Evolutionary conservation across 805 yeast genomes (phyloP), one percentile per base, ranked within the genome.

Genomic region (Metschnikowia koreensis): DNA sequence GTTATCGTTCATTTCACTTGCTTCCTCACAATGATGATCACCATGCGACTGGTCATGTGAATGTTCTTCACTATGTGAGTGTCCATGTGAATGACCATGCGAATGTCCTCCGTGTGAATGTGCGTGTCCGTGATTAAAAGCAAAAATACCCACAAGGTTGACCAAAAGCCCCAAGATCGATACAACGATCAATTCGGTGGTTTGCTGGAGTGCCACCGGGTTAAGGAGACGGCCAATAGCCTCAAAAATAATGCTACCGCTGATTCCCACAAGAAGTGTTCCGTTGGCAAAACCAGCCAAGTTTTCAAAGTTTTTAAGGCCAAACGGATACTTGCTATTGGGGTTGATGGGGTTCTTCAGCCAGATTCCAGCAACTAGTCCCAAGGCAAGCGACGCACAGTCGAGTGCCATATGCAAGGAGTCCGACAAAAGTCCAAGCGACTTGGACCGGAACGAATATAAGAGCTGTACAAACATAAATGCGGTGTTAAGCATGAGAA

Each of bases 211-310:
- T 49, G 75, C 79, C 1, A 91, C 87, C 0, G 98, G 98, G 57
- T 83, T 78, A 43, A 83, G 76, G 29, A 94, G 75, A 55, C 99
- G 79, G 48, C 90, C 93, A 28, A 89, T 60, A 0, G 97, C 94
- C 67, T 94, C 97, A 56, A 89, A 83, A 26, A 88, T 77, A 42
- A 94, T 91, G 16, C 96, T 94, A 26, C 87, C 86, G 26, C 94
- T 92, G 43, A 94, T 93, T 2, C 96, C 97, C 26, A 96, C 68
- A 41, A 94, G 74, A 46, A 94, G 69, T 7, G 96, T 86, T 4
- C 97, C 99, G 66, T 94, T 94, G 4, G 98, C 88, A 62, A 94
- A 94, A 0, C 99, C 99, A 0, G 97, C 94, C 50, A 94, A 75
- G 1, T 96, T 91, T 66, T 92, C 98, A 44, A 94, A 82, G 66